Evolutionary conservation across 179 eudicot species (phyloP).

Genomic region (Heliamphora pulchella): DNA sequence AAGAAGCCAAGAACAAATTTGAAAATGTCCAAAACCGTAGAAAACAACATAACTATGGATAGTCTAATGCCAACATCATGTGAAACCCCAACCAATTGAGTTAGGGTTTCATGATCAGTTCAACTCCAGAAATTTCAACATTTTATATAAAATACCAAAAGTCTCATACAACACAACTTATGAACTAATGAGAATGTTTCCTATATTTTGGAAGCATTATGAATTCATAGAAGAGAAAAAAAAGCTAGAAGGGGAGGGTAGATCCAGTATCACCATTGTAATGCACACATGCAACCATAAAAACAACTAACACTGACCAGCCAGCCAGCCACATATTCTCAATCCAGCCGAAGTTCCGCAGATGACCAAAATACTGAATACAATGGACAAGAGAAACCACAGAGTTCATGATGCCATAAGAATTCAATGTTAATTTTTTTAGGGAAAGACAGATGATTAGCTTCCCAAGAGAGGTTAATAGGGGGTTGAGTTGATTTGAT

Average conservation of each 20-base stretch:
- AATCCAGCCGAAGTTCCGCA: neutral
- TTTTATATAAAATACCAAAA: neutral
- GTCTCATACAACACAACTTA: neutral
- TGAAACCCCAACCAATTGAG: neutral
- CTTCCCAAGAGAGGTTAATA: neutral
- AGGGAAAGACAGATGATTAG: neutral
- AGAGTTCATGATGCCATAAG: neutral
- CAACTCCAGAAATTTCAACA: neutral
- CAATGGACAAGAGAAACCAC: no score
- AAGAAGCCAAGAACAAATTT: neutral
- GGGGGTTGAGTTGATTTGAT: neutral
- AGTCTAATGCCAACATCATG: neutral
- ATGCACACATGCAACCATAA: neutral
- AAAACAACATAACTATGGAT: neutral
- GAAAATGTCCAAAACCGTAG: neutral
- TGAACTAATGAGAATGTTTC: neutral
- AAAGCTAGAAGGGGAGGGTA: neutral
- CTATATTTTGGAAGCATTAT: neutral
- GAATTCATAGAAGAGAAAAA: neutral
- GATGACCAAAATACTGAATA: neutral
- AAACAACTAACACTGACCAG: conserved; percentile 3
- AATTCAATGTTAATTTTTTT: neutral
- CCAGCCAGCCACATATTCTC: neutral
- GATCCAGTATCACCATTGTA: neutral
- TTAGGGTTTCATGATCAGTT: neutral